These are phyloP conservation scores for Dioscorea zingiberensis DNA, from an alignment of 106 monocot genomes.

Conservation along the genomic window DNA sequence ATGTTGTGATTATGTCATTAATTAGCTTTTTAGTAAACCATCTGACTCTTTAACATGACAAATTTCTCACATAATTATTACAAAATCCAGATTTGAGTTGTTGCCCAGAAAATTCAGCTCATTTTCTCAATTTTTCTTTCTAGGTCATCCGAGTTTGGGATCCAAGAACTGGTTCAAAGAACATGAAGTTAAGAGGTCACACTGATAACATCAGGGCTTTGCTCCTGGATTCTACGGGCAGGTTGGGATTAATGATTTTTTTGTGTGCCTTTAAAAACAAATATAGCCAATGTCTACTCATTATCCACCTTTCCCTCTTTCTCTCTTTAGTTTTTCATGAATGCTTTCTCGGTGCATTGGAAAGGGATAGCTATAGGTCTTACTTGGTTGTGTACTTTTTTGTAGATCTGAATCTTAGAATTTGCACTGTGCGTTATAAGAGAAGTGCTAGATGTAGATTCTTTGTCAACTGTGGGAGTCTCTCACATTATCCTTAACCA, in stretches of 20 bases:
- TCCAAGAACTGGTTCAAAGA: constrained; percentile 94
- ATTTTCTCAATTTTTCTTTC: neutral
- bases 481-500: no score
- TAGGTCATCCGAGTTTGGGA: constrained; percentile 99
- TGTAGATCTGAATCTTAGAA: no score
- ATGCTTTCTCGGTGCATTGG: no score
- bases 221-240: constrained; percentile 92
- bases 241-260: constrained; percentile 29
- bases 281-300: neutral
- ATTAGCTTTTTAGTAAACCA: neutral
- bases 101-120: neutral
- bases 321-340: no score
- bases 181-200: constrained; percentile 96
- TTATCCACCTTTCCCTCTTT: no score
- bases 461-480: no score
- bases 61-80: neutral
- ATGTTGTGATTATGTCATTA: neutral
- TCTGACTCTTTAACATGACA: neutral
- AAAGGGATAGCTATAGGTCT: no score
- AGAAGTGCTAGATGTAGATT: no score
- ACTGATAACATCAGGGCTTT: constrained; percentile 94
- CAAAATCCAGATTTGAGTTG: neutral
- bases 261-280: neutral
- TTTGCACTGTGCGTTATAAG: no score
- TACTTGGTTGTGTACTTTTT: no score